Conservation (phyloP, 2,329 filamentous ascomycete genomes). For the Paracorniculantispora psalliotae region DNA sequence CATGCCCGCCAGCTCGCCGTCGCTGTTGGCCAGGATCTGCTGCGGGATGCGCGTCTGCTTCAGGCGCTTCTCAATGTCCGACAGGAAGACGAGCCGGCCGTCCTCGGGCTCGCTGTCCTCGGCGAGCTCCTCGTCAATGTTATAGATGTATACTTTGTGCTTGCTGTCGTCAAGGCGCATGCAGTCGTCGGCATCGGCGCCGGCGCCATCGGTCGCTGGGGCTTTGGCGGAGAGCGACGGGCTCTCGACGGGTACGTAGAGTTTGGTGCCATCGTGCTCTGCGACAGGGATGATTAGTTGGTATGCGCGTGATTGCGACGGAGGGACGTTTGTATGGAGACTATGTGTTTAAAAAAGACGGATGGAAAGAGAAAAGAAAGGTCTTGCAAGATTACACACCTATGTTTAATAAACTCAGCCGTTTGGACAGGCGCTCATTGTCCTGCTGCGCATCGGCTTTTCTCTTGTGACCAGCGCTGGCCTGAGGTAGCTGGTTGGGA, state of each 20-base stretch:
- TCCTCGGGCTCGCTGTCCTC: constrained; percentile 39
- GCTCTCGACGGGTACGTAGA: constrained; percentile 61
- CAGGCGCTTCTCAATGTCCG: constrained; percentile 80
- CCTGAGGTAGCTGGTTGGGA: constrained; percentile 12
- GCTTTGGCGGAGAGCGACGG: constrained; percentile 19
- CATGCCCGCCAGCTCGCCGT: constrained; percentile 54
- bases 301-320: background rate
- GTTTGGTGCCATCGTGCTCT: constrained; percentile 59
- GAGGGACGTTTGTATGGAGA: constrained; percentile 8
- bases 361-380: background rate
- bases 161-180: constrained; percentile 88
- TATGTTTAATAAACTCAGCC: constrained; percentile 74
- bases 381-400: constrained; percentile 46
- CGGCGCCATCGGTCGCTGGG: constrained; percentile 15
- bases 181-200: constrained; percentile 45
- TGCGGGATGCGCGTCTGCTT: constrained; percentile 63
- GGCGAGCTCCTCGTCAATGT: constrained; percentile 82
- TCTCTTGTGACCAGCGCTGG: constrained; percentile 42
- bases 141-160: constrained; percentile 84
- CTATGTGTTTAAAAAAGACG: background rate
- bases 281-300: constrained; percentile 15
- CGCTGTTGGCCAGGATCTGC: constrained; percentile 55
- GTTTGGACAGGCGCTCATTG: constrained; percentile 76
- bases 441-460: constrained; percentile 53
- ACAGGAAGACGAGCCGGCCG: constrained; percentile 68